These are phyloP conservation scores for Puccinia sorghi DNA, from an alignment of 1,284 basidiomycete species.

Conservation along the genomic window DNA sequence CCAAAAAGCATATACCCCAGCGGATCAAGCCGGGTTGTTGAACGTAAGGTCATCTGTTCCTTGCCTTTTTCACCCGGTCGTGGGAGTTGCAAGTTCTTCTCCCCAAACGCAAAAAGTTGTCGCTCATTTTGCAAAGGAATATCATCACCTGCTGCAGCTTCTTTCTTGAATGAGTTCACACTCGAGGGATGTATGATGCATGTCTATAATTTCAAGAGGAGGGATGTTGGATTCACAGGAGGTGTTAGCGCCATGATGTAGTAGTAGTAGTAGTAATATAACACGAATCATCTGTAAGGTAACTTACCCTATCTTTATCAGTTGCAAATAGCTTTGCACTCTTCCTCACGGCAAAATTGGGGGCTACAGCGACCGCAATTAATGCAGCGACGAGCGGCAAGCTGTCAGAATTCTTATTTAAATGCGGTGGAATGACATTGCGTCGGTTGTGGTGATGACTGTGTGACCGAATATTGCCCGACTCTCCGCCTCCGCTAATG, in stretches of 20 bases:
- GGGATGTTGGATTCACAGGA: not conserved
- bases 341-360: conserved; percentile 88
- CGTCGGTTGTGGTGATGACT: conserved; percentile 16
- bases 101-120: conserved; percentile 79
- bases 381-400: conserved; percentile 80
- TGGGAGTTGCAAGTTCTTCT: conserved; percentile 64
- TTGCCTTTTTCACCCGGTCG: conserved; percentile 45
- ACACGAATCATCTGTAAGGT: conserved; percentile 1
- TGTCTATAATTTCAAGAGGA: not conserved
- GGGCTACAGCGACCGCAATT: conserved; percentile 81
- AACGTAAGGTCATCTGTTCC: conserved; percentile 51
- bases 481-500: conserved; percentile 53
- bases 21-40: conserved; percentile 70
- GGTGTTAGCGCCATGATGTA: not conserved
- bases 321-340: conserved; percentile 75
- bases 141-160: conserved; percentile 49
- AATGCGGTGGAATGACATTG: conserved; percentile 64
- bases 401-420: conserved; percentile 75
- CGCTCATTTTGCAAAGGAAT: conserved; percentile 60
- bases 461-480: conserved; percentile 11
- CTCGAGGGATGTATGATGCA: conserved; percentile 47
- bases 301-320: conserved; percentile 76
- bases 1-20: conserved; percentile 92
- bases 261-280: not conserved
- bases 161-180: conserved; percentile 48